A percentile compares a stretch with the other conserved stretches of the same genome.
These are phyloP conservation scores for Penicillium sp. DNA, from an alignment of 2,329 filamentous ascomycete species.

Conservation along the genomic window DNA sequence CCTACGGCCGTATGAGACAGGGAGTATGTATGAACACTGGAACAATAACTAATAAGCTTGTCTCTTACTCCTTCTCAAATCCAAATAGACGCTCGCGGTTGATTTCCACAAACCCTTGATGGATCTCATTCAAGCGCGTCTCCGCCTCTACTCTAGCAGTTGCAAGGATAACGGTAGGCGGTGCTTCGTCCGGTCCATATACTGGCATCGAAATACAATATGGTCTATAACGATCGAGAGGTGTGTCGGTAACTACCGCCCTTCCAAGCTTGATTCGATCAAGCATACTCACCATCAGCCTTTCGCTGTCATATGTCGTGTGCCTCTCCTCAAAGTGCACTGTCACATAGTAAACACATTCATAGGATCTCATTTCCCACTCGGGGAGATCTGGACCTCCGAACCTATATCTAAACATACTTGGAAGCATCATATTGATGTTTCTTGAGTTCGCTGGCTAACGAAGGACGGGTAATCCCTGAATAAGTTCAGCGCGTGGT, in stretches of 20 bases:
- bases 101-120: not conserved
- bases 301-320: not conserved
- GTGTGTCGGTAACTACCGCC: not conserved
- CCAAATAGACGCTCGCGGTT: not conserved
- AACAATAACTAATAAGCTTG: not conserved
- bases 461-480: not conserved
- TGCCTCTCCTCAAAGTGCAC: not conserved
- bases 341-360: not conserved
- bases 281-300: not conserved
- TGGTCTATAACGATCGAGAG: not conserved
- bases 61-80: no score
- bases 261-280: not conserved
- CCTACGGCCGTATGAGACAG: no score
- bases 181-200: not conserved
- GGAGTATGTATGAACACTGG: no score
- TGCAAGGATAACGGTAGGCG: not conserved
- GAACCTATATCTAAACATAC: not conserved
- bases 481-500: not conserved
- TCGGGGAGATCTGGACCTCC: not conserved
- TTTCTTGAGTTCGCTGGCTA: not conserved
- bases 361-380: not conserved
- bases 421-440: not conserved
- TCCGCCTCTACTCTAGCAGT: not conserved
- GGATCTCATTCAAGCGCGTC: not conserved
- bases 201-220: constrained; percentile 1